Evolutionary conservation across 192 early-diverging fungal species (phyloP), one percentile per base, ranked within the genome.

Genomic region (Podila clonocystis): DNA sequence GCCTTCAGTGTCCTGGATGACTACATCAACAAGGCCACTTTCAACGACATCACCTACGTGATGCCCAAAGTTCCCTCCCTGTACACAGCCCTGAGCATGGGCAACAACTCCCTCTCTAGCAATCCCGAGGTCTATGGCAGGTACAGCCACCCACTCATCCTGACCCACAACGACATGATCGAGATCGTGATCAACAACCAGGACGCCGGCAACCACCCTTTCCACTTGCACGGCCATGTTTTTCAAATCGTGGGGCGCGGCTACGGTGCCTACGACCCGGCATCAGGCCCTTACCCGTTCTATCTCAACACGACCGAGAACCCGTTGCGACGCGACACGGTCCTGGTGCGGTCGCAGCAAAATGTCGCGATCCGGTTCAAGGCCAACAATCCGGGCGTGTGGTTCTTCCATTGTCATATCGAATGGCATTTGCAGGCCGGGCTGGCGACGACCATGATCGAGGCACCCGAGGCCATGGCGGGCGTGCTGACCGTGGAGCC

Each of bases 141-240:
- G 49, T 80, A 84, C 72, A 85, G 89, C 26, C 82, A 85, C 36
- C 67, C 90, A 1, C 74, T 80, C 19, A 61, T 91, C 17, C 70
- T 91, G 3, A 59, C 84, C 36, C 82, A 93, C 33, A 60, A 87
- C 67, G 70, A 89, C 34, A 73, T 84, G 13, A 75, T 90, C 31
- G 84, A 92, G 73, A 70, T 93, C 22, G 84, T 93, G 2, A 82
- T 93, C 73, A 83, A 84, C 73, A 93, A 93, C 85, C 75, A 62
- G 9, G 91, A 94, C 62, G 82, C 82, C 4, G 88, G 87, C 48
- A 83, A 67, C 30, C 92, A 93, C 61, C 84, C 86, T 38, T 88
- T 94, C 83, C 93, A 94, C 67, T 68, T 93, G 17, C 92, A 93
- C 41, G 91, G 91, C 4, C 91, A 92, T 66, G 82, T 82, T 24